A percentile compares a stretch with the other conserved stretches of the same genome.
Conservation (phyloP, 805 yeast genomes). For the Spathaspora sp. region DNA sequence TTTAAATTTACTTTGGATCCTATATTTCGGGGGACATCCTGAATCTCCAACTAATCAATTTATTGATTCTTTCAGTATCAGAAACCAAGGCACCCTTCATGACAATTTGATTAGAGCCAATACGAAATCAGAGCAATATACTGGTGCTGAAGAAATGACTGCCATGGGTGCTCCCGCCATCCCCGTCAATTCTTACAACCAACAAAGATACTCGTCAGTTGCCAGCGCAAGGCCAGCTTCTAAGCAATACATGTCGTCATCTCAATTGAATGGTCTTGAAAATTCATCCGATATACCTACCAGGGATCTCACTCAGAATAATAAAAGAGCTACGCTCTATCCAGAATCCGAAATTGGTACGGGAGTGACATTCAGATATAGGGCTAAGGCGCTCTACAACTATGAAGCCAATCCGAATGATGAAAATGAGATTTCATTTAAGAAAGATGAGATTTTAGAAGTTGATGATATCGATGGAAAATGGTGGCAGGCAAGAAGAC, state of each 20-base stretch:
- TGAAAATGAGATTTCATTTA: constrained; percentile 86
- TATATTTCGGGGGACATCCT: constrained; percentile 87
- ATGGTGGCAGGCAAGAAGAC: constrained; percentile 97
- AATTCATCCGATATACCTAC: constrained; percentile 37
- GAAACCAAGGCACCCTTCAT: constrained; percentile 27
- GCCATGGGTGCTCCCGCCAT: constrained; percentile 21
- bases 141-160: constrained; percentile 13
- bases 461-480: constrained; percentile 92
- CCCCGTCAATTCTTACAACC: constrained; percentile 7
- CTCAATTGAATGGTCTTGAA: constrained; percentile 60
- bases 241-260: constrained; percentile 45
- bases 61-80: constrained; percentile 76
- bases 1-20: constrained; percentile 78
- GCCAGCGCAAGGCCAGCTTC: background rate
- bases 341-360: constrained; percentile 18
- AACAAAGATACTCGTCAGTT: constrained; percentile 23
- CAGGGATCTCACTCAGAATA: constrained; percentile 27
- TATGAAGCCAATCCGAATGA: constrained; percentile 91
- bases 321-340: constrained; percentile 18
- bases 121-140: constrained; percentile 16
- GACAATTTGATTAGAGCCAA: constrained; percentile 6
- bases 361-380: constrained; percentile 62
- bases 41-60: constrained; percentile 83
- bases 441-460: constrained; percentile 85
- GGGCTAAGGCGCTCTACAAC: constrained; percentile 81